Conservation (phyloP, 1,284 basidiomycete species). For the Trametes versicolor region DNA sequence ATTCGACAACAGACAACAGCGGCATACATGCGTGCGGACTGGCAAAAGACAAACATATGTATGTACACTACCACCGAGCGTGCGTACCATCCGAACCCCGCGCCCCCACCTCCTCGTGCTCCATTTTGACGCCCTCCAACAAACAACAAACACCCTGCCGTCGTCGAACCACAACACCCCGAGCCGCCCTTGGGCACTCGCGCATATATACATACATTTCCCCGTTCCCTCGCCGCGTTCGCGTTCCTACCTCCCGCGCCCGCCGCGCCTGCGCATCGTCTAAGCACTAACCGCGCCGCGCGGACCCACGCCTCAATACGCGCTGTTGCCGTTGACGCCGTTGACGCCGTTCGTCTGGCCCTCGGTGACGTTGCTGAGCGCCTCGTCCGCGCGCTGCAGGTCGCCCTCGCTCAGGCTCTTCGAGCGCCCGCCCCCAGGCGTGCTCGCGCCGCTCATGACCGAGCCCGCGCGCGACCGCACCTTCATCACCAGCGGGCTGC, state of each 20-base stretch:
- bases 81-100: too few relatives aligned
- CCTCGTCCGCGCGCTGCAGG: constrained; percentile 84
- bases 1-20: constrained; percentile 10
- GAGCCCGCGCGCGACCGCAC: constrained; percentile 88
- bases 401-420: constrained; percentile 87
- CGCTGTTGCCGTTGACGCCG: constrained; percentile 41
- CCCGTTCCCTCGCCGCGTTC: too few relatives aligned
- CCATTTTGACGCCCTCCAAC: too few relatives aligned
- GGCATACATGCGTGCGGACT: background rate
- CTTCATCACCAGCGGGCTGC: constrained; percentile 90
- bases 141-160: too few relatives aligned
- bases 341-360: constrained; percentile 41
- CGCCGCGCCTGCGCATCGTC: too few relatives aligned
- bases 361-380: constrained; percentile 73
- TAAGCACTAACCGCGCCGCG: too few relatives aligned
- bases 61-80: background rate
- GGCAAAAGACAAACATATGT: background rate
- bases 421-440: constrained; percentile 83
- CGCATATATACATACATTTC: too few relatives aligned
- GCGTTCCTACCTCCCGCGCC: too few relatives aligned
- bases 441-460: constrained; percentile 88
- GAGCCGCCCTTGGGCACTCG: too few relatives aligned
- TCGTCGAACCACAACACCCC: too few relatives aligned
- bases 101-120: too few relatives aligned
- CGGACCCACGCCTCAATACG: background rate